Evolutionary conservation across 2,329 filamentous ascomycete species (phyloP), one percentile per base, ranked within the genome.

Genomic region (Triangularia verruculosa): DNA sequence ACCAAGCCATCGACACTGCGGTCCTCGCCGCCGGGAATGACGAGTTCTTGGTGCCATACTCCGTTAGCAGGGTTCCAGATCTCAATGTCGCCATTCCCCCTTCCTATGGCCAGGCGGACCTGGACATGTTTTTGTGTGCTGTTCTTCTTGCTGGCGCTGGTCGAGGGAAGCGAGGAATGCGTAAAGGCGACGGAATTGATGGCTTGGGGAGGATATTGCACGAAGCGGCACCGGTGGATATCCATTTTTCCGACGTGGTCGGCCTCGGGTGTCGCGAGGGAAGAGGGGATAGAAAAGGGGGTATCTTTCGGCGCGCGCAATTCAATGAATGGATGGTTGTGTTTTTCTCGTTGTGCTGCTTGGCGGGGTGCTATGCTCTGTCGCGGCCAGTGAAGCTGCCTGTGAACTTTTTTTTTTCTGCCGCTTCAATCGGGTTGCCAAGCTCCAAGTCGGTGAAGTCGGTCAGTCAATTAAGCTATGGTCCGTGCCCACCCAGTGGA

Each of bases 161-260:
- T 64, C 22, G 72, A 79, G 11, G 90, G 22, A 76, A 82, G 68
- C 53, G 73, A 80, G 20, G 90, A 82, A 75, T 97, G 91, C 5
- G 95, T 97, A 77, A 99, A 98, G 69, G 94, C 92, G 74, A 98
- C 86, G 67, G 92, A 89, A 78, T 97, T 98, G 78, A 99, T 97
- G 63, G 93, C 89, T 65, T 92, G 92, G 7, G 92, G 90, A 68
- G 93, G 92, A 78, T 91, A 98, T 47, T 91, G 91, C 70, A 99
- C 90, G 79, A 99, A 99, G 74, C 95, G 92, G 74, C 93, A 96
- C 72, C 95, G 92, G 81, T 99, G 95, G 75, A 99, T 89, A 79
- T 98, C 94, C 94, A 98, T 97, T 64, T 64, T 69, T 43, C 62
- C 47, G 64, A 58, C 39, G 34, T 68, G 66, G 62, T 60, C 61